Evolutionary conservation across 1,284 basidiomycete genomes (phyloP).

Genomic region (Apiotrichum siamense): DNA sequence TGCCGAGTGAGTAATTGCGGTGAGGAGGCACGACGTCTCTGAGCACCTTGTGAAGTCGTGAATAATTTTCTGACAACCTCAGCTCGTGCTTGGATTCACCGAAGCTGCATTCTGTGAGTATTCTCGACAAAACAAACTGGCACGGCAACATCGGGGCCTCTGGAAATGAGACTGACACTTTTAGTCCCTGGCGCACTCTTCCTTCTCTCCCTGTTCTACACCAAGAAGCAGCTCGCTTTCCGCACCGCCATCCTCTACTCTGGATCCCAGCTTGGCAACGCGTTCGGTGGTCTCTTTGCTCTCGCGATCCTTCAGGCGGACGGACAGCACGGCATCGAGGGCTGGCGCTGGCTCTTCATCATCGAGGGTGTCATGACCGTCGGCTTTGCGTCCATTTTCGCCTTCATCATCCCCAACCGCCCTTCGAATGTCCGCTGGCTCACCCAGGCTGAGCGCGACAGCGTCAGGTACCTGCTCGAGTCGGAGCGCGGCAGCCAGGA

Average conservation of each 20-base stretch:
- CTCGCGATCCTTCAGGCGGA: slow-evolving; percentile 1
- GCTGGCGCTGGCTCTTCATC: slow-evolving; percentile 9
- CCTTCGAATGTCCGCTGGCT: slow-evolving; percentile 34
- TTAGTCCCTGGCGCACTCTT: slow-evolving; percentile 16
- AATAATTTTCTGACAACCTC: too few species aligned
- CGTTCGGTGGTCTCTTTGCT: slow-evolving; percentile 6
- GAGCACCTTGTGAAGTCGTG: too few species aligned
- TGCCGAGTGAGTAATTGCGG: slow-evolving; percentile 17
- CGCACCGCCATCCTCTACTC: slow-evolving; percentile 11
- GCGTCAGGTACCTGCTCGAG: slow-evolving; percentile 33
- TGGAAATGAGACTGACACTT: too few species aligned
- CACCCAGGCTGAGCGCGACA: slow-evolving; percentile 27
- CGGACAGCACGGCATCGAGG: neutral
- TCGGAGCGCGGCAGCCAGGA: slow-evolving; percentile 33
- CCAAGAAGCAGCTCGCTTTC: slow-evolving; percentile 2
- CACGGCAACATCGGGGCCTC: too few species aligned
- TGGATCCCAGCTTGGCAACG: slow-evolving; percentile 8
- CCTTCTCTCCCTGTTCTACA: slow-evolving; percentile 13
- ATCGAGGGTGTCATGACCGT: slow-evolving; percentile 16
- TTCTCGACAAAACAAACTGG: too few species aligned
- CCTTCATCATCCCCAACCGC: slow-evolving; percentile 29
- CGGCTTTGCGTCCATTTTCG: slow-evolving; percentile 17
- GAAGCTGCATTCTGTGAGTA: slow-evolving; percentile 41
- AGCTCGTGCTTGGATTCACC: slow-evolving; percentile 26
- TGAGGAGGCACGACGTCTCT: too few species aligned